Conservation (phyloP, 2,329 filamentous ascomycete genomes). For the Colletotrichum sp. region DNA sequence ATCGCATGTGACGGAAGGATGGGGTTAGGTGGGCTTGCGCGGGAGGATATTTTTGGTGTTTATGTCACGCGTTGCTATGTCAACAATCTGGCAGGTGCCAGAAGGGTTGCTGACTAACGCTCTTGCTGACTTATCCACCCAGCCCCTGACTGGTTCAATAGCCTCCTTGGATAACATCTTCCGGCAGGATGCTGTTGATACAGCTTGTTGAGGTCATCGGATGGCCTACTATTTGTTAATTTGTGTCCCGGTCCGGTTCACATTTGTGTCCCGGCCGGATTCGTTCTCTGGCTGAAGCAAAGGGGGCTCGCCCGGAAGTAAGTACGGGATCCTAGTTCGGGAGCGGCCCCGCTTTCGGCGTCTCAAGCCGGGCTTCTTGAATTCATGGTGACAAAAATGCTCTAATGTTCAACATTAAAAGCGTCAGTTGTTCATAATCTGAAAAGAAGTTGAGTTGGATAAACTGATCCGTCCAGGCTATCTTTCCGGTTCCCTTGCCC, state of each 20-base stretch:
- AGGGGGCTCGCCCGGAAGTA: neutral
- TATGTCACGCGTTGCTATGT: slow-evolving; percentile 19
- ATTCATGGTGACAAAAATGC: neutral
- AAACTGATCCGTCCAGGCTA: neutral
- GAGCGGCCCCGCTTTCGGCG: neutral
- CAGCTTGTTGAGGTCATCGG: neutral
- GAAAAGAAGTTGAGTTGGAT: too few species aligned
- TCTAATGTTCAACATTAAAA: neutral
- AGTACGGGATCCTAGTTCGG: neutral
- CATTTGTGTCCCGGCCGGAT: too few species aligned
- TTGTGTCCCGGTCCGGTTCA: neutral
- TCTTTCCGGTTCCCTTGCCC: accelerated
- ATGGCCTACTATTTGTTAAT: neutral
- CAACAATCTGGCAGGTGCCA: slow-evolving; percentile 8
- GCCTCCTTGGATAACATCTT: neutral
- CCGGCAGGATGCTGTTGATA: neutral
- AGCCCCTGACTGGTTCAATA: neutral
- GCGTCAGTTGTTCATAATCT: too few species aligned
- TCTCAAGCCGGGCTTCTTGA: neutral
- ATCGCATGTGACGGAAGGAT: neutral
- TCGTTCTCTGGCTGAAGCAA: neutral
- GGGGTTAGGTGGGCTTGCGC: neutral
- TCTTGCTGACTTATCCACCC: neutral
- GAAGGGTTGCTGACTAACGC: neutral
- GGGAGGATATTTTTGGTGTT: slow-evolving; percentile 7